A percentile compares a stretch with the other conserved stretches of the same genome.
Evolutionary conservation across 805 yeast genomes (phyloP).

Genomic region (Scheffersomyces amazonensis): DNA sequence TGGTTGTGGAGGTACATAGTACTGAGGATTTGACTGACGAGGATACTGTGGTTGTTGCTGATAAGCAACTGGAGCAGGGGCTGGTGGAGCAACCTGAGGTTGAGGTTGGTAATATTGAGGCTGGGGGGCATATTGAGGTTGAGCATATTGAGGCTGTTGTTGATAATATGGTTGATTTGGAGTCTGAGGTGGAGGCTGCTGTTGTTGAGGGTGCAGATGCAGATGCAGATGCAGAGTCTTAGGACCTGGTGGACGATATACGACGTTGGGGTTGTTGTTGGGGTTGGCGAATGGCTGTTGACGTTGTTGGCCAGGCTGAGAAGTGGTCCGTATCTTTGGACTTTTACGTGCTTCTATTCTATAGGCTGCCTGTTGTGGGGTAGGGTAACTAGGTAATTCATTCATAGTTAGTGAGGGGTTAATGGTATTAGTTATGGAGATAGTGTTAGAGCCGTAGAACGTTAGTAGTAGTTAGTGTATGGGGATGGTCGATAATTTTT

Average conservation of each 20-base stretch:
- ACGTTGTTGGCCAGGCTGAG: constrained; percentile 8
- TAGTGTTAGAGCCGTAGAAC: no score
- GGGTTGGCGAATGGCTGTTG: constrained; percentile 9
- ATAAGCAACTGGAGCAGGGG: constrained; percentile 5
- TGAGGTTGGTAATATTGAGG: constrained; percentile 7
- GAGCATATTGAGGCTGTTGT: background rate
- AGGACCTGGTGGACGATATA: constrained; percentile 1
- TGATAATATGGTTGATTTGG: constrained; percentile 4
- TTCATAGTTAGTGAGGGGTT: constrained; percentile 17
- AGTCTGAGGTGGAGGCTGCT: constrained; percentile 3
- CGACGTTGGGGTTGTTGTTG: constrained; percentile 8
- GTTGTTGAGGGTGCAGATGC: constrained; percentile 7
- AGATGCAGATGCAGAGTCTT: constrained; percentile 8
- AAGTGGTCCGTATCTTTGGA: constrained; percentile 7
- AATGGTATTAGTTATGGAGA: no score
- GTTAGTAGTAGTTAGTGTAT: no score
- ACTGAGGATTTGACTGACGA: constrained; percentile 6
- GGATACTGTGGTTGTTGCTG: constrained; percentile 8
- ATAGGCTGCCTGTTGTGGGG: constrained; percentile 43
- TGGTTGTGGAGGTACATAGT: constrained; percentile 7
- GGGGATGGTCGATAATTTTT: no score
- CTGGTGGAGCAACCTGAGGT: constrained; percentile 8
- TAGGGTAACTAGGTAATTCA: constrained; percentile 44
- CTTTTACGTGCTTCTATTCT: constrained; percentile 7
- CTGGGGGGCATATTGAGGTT: no score